Evolutionary conservation across 441 rosid species (phyloP).

Genomic region (Pelargonium myrrhifolium): DNA sequence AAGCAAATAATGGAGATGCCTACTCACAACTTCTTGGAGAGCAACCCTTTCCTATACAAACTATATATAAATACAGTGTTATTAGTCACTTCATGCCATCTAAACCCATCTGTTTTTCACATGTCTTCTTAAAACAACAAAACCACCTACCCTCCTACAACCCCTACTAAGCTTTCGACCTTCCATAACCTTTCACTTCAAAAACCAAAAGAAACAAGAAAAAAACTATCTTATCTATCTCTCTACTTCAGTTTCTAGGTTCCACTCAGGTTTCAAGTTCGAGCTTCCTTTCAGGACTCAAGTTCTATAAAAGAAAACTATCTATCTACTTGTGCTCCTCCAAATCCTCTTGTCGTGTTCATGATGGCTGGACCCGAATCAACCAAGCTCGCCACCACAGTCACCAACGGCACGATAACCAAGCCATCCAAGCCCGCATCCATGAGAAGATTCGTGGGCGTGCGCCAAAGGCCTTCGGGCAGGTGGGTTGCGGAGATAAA

Average conservation of each 20-base stretch:
- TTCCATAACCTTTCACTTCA: too few species aligned
- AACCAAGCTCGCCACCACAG: slow-evolving; percentile 16
- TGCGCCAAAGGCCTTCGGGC: slow-evolving; percentile 75
- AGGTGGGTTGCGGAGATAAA: slow-evolving; percentile 89
- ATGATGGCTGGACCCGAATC: slow-evolving; percentile 36
- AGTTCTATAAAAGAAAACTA: too few species aligned
- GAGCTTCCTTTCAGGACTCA: too few species aligned
- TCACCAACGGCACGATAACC: background rate
- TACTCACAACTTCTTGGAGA: background rate
- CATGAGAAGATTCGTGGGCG: slow-evolving; percentile 55
- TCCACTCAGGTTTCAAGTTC: too few species aligned
- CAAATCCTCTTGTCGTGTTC: background rate
- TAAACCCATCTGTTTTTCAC: slow-evolving; percentile 1
- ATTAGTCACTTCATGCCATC: too few species aligned
- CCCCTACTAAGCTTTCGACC: too few species aligned
- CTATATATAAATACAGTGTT: background rate
- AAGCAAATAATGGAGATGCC: background rate
- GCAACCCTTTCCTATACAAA: too few species aligned
- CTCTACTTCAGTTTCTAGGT: too few species aligned
- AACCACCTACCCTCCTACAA: background rate
- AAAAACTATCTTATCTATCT: too few species aligned
- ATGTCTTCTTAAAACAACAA: background rate
- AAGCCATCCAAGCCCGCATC: slow-evolving; percentile 21
- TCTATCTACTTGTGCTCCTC: too few species aligned
- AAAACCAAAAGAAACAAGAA: too few species aligned